Evolutionary conservation across 768 basidiomycete genomes (phyloP).

Genomic region (Russula lepida): DNA sequence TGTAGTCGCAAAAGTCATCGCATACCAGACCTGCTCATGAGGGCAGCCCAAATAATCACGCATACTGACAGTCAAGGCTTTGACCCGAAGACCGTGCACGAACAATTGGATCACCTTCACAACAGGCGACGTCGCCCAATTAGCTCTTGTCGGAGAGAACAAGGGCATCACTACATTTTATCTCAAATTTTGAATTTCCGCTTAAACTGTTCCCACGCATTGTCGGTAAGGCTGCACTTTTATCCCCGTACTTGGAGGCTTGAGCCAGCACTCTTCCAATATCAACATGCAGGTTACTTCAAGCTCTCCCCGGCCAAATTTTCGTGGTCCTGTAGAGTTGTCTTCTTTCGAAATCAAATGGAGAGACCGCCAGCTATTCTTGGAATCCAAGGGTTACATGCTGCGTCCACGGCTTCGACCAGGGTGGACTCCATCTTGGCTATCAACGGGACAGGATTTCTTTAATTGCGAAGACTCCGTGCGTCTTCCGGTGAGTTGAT

Average conservation of each 20-base stretch:
- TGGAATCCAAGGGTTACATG: slow-evolving; percentile 19
- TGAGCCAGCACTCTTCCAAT: not conserved
- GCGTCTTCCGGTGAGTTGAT: not conserved
- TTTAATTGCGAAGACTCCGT: not conserved
- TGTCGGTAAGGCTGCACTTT: not conserved
- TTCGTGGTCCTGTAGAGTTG: not conserved
- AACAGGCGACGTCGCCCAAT: not conserved
- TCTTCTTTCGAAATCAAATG: slow-evolving; percentile 1
- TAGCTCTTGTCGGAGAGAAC: not conserved
- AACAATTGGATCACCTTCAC: not conserved
- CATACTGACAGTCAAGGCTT: not conserved
- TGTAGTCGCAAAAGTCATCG: not conserved
- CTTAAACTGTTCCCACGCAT: not conserved
- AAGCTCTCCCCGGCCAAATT: not conserved
- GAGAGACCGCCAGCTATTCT: slow-evolving; percentile 12
- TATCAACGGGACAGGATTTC: not conserved
- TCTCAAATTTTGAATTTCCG: not conserved
- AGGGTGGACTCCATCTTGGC: slow-evolving; percentile 21
- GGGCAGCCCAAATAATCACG: not conserved
- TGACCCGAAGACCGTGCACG: not conserved
- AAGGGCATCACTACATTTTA: not conserved
- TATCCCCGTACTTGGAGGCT: not conserved
- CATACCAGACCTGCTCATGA: not conserved
- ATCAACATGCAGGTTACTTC: not conserved
- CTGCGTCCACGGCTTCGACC: slow-evolving; percentile 18